Conservation (phyloP, 441 rosid genomes). For the Geranium incanum region DNA sequence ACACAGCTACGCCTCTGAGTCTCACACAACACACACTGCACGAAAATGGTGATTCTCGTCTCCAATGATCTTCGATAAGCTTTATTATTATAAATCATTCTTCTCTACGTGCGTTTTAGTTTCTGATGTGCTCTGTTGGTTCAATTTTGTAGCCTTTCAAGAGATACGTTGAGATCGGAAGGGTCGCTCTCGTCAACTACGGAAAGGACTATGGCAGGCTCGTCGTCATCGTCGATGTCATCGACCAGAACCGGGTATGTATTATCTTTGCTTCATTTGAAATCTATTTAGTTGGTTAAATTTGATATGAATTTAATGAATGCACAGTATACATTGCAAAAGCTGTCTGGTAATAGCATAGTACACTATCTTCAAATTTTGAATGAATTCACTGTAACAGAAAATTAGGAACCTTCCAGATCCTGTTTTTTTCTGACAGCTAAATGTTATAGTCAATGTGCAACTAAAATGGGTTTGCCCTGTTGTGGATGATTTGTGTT, state of each 20-base stretch:
- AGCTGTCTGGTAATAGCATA: no score
- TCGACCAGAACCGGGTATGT: conserved; percentile 73
- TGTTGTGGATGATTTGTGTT: no score
- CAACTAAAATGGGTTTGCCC: no score
- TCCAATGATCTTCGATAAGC: background rate
- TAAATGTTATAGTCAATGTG: no score
- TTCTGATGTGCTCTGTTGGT: background rate
- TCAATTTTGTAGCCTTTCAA: conserved; percentile 59
- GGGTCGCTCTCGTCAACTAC: conserved; percentile 91
- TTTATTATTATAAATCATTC: background rate
- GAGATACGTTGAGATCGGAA: conserved; percentile 90
- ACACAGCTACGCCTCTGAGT: conserved; percentile 1
- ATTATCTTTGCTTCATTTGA: background rate
- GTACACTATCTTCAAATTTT: no score
- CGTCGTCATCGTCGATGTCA: conserved; percentile 74
- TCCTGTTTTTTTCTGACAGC: no score
- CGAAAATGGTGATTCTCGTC: conserved; percentile 30
- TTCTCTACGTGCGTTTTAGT: background rate
- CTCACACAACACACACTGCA: background rate
- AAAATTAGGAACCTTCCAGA: no score
- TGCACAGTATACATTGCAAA: no score
- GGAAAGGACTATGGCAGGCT: conserved; percentile 80
- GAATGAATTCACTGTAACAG: no score
- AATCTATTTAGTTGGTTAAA: no score
- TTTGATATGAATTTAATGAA: no score